Base-by-base conservation (phyloP, 2,329 filamentous ascomycete genomes). In the Emericellopsis atlantica region DNA sequence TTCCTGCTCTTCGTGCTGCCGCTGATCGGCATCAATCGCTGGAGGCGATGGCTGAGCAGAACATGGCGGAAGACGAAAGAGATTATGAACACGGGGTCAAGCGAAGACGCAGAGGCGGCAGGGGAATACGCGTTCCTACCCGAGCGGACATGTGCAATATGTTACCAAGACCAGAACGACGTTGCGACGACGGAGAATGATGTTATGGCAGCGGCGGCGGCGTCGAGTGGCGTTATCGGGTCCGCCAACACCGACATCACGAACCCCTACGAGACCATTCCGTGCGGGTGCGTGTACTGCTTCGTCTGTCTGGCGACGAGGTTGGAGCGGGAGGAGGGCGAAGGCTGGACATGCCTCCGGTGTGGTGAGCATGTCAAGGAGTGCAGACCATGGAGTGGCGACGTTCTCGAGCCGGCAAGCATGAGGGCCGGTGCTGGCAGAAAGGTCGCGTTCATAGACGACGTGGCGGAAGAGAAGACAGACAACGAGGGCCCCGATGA, bases 1-100 rank as follows among this genome's bases (percentile, higher is more conserved):
- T 98, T 98, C 52, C 69, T 98, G n/a, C 74, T 98, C 26, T 98
- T 96, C 59, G 75, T 96, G 15, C 71, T 98, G n/a, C 92, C 92
- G 0, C 73, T 98, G n/a, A 84, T 98, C 34, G 92, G 92, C 40
- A 90, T 98, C 50, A 82, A 84, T 53, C 77, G 88, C 48, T 98
- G 92, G 92, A 77, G 87, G 43, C 75, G 89, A 49, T 95, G 90
- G 82, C 67, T 95, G n/a, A 72, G 76, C 16, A 76, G 88, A 46
- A 79, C 81, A n/a, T 94, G 88, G 86, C 79, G 84, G 50, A 88
- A 81, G 58, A 80, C 84, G 1, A 82, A 82, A 51, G 70, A 76
- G 26, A 71, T 84, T 8, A 67, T 84, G 41, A 62, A 69, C 32
- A 67, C 31, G 12, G 63, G 59, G 37, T 46, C 45, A 51, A 61